These are phyloP conservation scores for Entrophospora sp. DNA, from an alignment of 192 early-diverging fungal species.

Conservation along the genomic window DNA sequence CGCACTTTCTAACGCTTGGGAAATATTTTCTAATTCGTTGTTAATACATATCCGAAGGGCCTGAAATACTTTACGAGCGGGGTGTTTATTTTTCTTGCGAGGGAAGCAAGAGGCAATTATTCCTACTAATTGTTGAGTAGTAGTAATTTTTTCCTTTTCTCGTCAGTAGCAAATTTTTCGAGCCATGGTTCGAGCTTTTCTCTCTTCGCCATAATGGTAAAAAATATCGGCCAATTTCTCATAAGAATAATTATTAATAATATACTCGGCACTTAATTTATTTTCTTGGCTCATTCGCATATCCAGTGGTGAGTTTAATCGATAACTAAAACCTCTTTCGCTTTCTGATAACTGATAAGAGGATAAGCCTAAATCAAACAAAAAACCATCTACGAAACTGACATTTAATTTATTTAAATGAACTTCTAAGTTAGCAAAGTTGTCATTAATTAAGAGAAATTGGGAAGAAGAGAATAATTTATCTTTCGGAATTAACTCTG, in stretches of 20 bases:
- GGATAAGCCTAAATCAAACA: slow-evolving; percentile 8
- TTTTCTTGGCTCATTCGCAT: background rate
- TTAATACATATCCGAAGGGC: slow-evolving; percentile 10
- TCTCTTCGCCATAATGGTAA: slow-evolving; percentile 15
- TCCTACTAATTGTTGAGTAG: background rate
- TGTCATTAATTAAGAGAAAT: slow-evolving; percentile 2
- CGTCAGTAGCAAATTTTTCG: background rate
- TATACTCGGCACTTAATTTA: background rate
- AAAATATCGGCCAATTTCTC: slow-evolving; percentile 17
- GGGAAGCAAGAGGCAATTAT: slow-evolving; percentile 6
- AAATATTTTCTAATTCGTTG: background rate
- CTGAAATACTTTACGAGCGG: background rate
- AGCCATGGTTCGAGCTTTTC: slow-evolving; percentile 1
- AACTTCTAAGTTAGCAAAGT: slow-evolving; percentile 3
- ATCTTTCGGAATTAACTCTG: background rate
- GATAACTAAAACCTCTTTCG: slow-evolving; percentile 5
- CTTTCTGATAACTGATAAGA: background rate
- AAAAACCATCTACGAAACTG: background rate
- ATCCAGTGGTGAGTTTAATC: background rate
- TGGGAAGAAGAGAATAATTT: background rate
- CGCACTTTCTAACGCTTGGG: background rate
- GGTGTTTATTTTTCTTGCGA: background rate
- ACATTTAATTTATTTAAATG: background rate
- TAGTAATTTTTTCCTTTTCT: slow-evolving; percentile 2
- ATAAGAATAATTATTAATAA: slow-evolving; percentile 3